Base-by-base conservation (phyloP, 2,329 filamentous ascomycete genomes). In the Pseudonectria buxi region DNA sequence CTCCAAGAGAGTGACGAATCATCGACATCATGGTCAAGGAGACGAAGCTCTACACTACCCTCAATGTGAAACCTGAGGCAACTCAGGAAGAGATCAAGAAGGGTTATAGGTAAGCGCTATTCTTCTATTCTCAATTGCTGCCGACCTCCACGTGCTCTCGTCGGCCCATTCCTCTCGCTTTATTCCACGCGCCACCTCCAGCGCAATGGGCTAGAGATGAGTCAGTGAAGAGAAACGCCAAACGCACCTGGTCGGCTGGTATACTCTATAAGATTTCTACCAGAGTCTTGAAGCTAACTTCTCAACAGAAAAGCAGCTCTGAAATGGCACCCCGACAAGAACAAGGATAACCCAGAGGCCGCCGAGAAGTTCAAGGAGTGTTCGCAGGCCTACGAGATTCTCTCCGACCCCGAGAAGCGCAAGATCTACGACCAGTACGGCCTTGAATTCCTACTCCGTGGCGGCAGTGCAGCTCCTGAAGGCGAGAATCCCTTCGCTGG, bases 341-440 rank as follows among this genome's bases (percentile, higher is more conserved):
- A 96, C 73, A 89, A 89, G 63, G 82, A 94, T 65, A 88, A 90
- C 52, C 80, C 88, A 22, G 68, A 78, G 34, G 86, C 90, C 7
- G 72, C 78, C 41, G 92, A 96, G 60, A 95, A 90, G 65, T 98
- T 98, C 74, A 98, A 98, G 68, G 92, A 96, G 62, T 85, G 88
- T 46, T 95, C 88, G 1, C 89, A 96, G 67, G 92, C 92, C 38
- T 98, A 95, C 68, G 92, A 98, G 67, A 94, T 98, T 51, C 80
- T 98, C 3, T 94, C 87, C 43, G 92, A 98, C 55, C 89, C 90
- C 41, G 89, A 96, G 59, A 98, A 96, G 67, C 83, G 92, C 55
- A 92, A 94, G 63, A 81, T 82, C 28, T 98, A 98, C 61, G 92
- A 98, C 60, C 82, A 90, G 58, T 95, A 82, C 62, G 92, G 92